Evolutionary conservation across 495 filamentous ascomycete genomes (phyloP), one percentile per base, ranked within the genome.

Genomic region (Penicillium mononematosum): DNA sequence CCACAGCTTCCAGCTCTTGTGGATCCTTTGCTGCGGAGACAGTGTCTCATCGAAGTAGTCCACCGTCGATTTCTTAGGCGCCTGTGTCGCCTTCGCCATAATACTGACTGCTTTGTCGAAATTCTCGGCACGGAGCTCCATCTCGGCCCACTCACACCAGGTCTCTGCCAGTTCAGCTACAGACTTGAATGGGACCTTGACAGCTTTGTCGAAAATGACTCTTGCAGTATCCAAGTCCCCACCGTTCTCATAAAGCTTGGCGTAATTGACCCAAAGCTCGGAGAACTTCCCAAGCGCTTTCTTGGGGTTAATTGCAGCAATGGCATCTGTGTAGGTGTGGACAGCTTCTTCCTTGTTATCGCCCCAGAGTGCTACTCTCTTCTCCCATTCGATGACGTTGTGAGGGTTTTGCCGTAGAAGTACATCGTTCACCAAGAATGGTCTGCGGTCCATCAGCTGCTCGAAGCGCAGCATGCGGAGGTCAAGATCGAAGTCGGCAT

Each of bases 1-100:
- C 94, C 94, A 99, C 14, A 99, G 75, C 71, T 98, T 99, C 95
- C 95, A 99, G 69, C 91, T 95, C 80, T 98, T 99, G 75, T 99
- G 95, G 8, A 99, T 88, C 55, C 95, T 83, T 72, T 98, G 94
- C 69, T 98, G 95, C 10, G 95, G 93, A 5, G 90, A 90, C 8
- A 99, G 78, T 0, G 83, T 90, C 69, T 99, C 95, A 71, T 99
- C 94, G 63, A 97, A 99, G 70, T 97, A 99, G 73, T 99, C 95
- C 22, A 98, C 94, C 2, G 85, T 95, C 17, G 92, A 96, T 58
- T 89, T 82, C 74, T 97, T 98, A 1, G 94, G 92, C 16, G 94
- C 91, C 71, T 96, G 91, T 12, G 92, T 93, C 12, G 94, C 94
- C 70, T 96, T 97, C 20, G 90, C 90, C 94, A 98, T 97, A 70